Evolutionary conservation across 2,329 filamentous ascomycete genomes (phyloP).

Genomic region (Alternaria atra): DNA sequence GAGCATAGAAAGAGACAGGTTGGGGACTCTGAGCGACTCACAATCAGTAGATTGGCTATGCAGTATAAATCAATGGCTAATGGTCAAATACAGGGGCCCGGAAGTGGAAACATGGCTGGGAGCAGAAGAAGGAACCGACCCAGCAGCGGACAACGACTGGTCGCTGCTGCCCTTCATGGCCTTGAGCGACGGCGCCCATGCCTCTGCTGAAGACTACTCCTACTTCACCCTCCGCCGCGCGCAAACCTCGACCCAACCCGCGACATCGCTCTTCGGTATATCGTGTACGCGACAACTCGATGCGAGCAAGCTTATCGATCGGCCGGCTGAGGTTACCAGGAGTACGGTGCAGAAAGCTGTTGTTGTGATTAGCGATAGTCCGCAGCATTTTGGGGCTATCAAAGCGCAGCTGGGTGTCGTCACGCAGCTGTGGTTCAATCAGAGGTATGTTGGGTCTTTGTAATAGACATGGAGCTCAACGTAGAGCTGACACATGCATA

Average conservation of each 20-base stretch:
- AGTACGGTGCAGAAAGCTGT: conserved; percentile 98
- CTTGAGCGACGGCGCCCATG: conserved; percentile 91
- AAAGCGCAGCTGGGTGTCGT: conserved; percentile 90
- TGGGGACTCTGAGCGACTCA: background rate
- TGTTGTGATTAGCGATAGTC: conserved; percentile 91
- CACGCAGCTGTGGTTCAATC: conserved; percentile 94
- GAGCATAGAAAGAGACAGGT: background rate
- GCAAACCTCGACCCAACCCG: conserved; percentile 58
- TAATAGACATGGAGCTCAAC: background rate
- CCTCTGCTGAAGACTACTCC: conserved; percentile 93
- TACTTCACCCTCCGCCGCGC: conserved; percentile 89
- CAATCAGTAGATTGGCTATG: background rate
- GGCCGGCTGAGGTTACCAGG: conserved; percentile 89
- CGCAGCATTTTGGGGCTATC: conserved; percentile 88
- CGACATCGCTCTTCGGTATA: conserved; percentile 92
- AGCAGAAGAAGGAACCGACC: conserved; percentile 75
- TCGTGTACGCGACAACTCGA: conserved; percentile 94
- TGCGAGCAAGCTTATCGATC: conserved; percentile 76
- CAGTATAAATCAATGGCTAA: conserved; percentile 11
- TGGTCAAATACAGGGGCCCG: conserved; percentile 68
- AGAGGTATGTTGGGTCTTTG: conserved; percentile 63
- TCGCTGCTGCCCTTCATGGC: conserved; percentile 94
- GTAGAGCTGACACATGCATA: conserved; percentile 38
- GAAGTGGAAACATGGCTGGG: conserved; percentile 96
- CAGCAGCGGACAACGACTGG: conserved; percentile 88